A percentile compares a stretch with the other conserved stretches of the same genome.
Evolutionary conservation across 176 grass and related monocot species (phyloP).

Genomic region (Aegilops tauschii): DNA sequence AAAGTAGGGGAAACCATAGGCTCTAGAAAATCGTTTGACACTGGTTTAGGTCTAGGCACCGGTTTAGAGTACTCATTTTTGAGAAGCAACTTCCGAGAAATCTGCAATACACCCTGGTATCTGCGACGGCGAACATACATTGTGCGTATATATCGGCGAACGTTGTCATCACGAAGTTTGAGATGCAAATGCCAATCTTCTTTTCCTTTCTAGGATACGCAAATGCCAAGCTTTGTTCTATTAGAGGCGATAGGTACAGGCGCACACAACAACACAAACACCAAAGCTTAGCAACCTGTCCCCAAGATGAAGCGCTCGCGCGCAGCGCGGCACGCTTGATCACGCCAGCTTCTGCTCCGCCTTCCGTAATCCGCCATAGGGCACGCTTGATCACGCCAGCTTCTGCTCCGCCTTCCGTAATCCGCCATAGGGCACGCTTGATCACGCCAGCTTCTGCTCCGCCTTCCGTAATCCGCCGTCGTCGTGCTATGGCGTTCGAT

Average conservation of each 20-base stretch:
- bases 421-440: background rate
- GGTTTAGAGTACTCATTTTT: no score
- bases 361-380: background rate
- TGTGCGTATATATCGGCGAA: background rate
- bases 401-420: background rate
- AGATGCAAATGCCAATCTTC: background rate
- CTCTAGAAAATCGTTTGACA: no score
- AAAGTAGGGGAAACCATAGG: no score
- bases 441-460: background rate
- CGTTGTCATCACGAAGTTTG: background rate
- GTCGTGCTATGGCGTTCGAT: background rate
- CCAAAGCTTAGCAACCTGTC: background rate
- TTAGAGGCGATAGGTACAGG: background rate
- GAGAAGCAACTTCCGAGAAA: no score
- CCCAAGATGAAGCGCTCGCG: conserved; percentile 7
- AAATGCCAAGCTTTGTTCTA: conserved; percentile 17
- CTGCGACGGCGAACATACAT: no score
- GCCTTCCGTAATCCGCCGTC: background rate
- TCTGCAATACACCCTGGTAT: no score
- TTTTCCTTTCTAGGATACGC: background rate
- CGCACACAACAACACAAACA: background rate
- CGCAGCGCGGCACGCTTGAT: background rate
- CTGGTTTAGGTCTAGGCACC: no score
- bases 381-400: background rate
- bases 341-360: background rate